Base-by-base conservation (phyloP, 345 rosid species). In the Boechera stricta region DNA sequence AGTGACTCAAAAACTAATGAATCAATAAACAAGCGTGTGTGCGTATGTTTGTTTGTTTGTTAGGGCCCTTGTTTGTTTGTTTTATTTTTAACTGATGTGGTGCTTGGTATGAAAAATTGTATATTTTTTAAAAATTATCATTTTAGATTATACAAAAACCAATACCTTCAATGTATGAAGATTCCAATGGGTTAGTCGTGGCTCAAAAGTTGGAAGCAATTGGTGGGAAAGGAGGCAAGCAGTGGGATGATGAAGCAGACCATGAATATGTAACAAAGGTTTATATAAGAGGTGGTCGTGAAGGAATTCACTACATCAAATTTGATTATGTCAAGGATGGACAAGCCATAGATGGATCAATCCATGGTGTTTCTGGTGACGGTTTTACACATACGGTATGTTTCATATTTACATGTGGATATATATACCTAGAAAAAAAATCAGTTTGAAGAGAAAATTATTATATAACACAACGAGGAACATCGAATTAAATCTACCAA, bases 241-340 rank as follows among this genome's bases (percentile, higher is more conserved):
- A 13, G 6, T 72, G 76, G 76, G 76, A 72, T 60, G 76, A 72
- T 72, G 76, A 68, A 21, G 36, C 49, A 0, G 38, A 59, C 26
- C n/a, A 72, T 18, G 59, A 60, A 11, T 15, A 10, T 35, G 59
- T 72, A 47, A 16, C 67, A 61, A 72, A 72, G n/a, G 60, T 72
- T 18, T 49, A 59, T 60, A 49, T 72, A 12, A 48, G 68, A 60
- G 59, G 76, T 59, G 76, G 58, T 48, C 67, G 9, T 48, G 67
- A 35, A 45, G 67, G 67, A 1, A 61, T 72, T 24, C 47, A 60
- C 1, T 60, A 36, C 48, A 61, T 72, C 68, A 61, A 72, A 24
- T 47, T 72, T 0, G 39, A 61, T 24, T 72, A 72, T 48, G 60
- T 35, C 26, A 72, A 72, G 28, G 38, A 38, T 35, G 59, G 68